Conservation (phyloP, 2,329 filamentous ascomycete species). For the Gremmenia infestans region DNA sequence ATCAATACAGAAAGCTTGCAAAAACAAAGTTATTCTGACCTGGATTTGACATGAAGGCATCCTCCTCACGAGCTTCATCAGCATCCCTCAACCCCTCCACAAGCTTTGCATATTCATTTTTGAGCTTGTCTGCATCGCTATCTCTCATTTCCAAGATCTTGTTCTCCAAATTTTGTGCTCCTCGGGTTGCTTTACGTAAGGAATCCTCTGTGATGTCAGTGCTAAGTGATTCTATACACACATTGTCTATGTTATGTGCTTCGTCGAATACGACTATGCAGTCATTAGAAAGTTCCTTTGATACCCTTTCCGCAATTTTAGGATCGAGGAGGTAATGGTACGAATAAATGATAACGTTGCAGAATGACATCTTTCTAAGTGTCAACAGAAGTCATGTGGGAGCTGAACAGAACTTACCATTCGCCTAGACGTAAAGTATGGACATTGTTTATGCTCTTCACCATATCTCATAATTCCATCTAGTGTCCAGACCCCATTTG, state of each 20-base stretch:
- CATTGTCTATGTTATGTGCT: conserved; percentile 98
- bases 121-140: conserved; percentile 90
- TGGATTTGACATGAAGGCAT: conserved; percentile 96
- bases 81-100: conserved; percentile 86
- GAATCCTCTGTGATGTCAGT: conserved; percentile 97
- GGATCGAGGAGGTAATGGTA: conserved; percentile 98
- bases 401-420: conserved; percentile 57
- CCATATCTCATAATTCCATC: conserved; percentile 86
- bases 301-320: conserved; percentile 81
- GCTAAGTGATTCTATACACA: conserved; percentile 95
- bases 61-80: conserved; percentile 85
- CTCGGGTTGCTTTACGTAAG: conserved; percentile 80
- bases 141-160: conserved; percentile 93
- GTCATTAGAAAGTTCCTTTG: conserved; percentile 92
- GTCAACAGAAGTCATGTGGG: conserved; percentile 9
- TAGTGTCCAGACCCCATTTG: conserved; percentile 92
- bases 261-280: conserved; percentile 99
- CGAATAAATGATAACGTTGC: conserved; percentile 99
- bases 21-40: conserved; percentile 20
- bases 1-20: background rate
- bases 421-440: conserved; percentile 89
- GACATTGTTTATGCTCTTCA: conserved; percentile 93
- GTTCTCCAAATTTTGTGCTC: conserved; percentile 83
- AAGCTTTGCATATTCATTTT: conserved; percentile 91
- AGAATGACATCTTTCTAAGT: conserved; percentile 79